Percentiles rank a stretch among this genome's conserved stretches.
Conservation (phyloP, 768 basidiomycete species). For the Aureoboletus auriporus region DNA sequence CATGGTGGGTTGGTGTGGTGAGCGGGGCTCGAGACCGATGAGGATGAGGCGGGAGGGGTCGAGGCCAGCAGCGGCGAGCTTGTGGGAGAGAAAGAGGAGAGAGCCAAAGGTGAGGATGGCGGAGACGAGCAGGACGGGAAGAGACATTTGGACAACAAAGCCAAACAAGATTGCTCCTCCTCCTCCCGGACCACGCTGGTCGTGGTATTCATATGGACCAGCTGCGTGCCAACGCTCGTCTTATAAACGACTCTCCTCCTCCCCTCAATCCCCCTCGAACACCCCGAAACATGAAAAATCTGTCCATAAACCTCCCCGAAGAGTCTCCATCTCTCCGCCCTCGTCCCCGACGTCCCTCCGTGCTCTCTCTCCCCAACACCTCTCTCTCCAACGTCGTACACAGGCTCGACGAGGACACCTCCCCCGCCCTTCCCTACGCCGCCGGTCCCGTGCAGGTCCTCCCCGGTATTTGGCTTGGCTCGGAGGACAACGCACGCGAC, state of each 20-base stretch:
- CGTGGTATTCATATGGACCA: constrained; percentile 31
- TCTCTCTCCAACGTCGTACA: constrained; percentile 39
- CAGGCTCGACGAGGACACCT: constrained; percentile 61
- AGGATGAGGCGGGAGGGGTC: constrained; percentile 58
- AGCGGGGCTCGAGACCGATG: constrained; percentile 41
- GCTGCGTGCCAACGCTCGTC: not conserved
- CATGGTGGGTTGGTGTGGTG: constrained; percentile 7
- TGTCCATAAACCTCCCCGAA: constrained; percentile 60
- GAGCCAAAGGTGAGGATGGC: constrained; percentile 43
- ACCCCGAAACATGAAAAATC: constrained; percentile 69
- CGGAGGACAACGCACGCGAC: constrained; percentile 87
- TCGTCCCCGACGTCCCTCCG: constrained; percentile 60
- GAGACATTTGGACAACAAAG: constrained; percentile 30
- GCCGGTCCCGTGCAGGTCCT: constrained; percentile 83
- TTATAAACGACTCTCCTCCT: constrained; percentile 41
- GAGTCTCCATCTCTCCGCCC: constrained; percentile 19
- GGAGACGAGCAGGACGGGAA: constrained; percentile 47
- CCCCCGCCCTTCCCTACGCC: constrained; percentile 64
- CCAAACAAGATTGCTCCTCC: constrained; percentile 4
- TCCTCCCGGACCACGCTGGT: constrained; percentile 31
- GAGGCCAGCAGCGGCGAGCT: constrained; percentile 53
- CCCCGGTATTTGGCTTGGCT: constrained; percentile 85
- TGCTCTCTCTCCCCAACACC: constrained; percentile 62
- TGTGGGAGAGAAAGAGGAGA: constrained; percentile 51
- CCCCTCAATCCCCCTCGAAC: constrained; percentile 49